Base-by-base conservation (phyloP, 1,284 basidiomycete species). In the Puccinia coronata region DNA sequence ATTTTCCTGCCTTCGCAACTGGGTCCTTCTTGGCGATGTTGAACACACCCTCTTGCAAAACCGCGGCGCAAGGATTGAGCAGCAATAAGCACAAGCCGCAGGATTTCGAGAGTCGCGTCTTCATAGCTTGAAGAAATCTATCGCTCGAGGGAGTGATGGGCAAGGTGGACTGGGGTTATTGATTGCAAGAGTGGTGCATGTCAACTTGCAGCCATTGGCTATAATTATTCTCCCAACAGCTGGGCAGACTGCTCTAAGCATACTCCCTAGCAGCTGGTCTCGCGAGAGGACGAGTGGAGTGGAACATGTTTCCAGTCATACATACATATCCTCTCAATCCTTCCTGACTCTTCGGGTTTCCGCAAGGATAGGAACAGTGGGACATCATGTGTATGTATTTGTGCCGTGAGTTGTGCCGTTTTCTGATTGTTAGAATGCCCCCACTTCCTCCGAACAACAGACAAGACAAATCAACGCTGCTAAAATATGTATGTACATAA, bases 241-340 rank as follows among this genome's bases (percentile, higher is more conserved):
- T 57, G 55, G 51, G 18, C 23, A 16, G 51, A 53, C 23, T 20
- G 18, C 51, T 53, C 51, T 53, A n/a, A n/a, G n/a, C n/a, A n/a
- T n/a, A n/a, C n/a, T n/a, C n/a, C n/a, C n/a, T n/a, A n/a, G n/a
- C n/a, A n/a, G n/a, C n/a, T n/a, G n/a, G 57, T 57, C 14, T 57
- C 20, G 55, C 25, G 57, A 59, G 28, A 16, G 28, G 28, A 59
- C 28, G 23, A 16, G 4, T 53, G 51, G 18, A 47, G 16, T 20
- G 51, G 28, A 59, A 63, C 59, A 63, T 36, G 59, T 63, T 63
- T 63, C 57, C 34, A 63, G 28, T n/a, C 59, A n/a, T 2, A 43
- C 6, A 43, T 43, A 43, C 39, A 1, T 4, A 20, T 34, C 34
- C 25, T 31, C 25, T 57, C 2, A 63, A 36, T 20, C 16, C 34